Conservation (phyloP, 805 yeast genomes). For the Lipomyces mesembrius region DNA sequence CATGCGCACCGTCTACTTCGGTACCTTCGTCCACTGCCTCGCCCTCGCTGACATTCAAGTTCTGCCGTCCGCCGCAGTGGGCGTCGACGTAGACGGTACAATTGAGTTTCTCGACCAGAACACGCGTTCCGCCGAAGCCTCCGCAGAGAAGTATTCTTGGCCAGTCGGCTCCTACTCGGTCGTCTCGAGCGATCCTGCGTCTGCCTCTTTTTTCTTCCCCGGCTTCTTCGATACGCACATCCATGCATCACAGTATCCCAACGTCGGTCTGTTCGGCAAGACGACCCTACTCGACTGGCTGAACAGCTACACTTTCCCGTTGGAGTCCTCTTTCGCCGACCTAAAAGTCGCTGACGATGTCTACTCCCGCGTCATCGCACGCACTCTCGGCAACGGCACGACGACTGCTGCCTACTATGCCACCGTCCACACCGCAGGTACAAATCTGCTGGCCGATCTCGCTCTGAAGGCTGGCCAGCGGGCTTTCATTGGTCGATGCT, state of each 20-base stretch:
- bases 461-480: constrained; percentile 75
- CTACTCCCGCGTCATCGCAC: constrained; percentile 67
- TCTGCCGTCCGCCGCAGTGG: constrained; percentile 60
- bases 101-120: constrained; percentile 50
- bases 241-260: constrained; percentile 85
- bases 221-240: constrained; percentile 84
- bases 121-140: constrained; percentile 41
- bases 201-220: constrained; percentile 66
- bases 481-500: constrained; percentile 89
- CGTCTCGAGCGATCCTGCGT: constrained; percentile 9
- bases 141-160: constrained; percentile 40
- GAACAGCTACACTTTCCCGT: constrained; percentile 81
- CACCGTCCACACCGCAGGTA: constrained; percentile 77
- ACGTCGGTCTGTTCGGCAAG: constrained; percentile 81
- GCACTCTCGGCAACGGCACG: constrained; percentile 80
- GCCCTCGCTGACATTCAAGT: constrained; percentile 60
- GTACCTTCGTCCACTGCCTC: constrained; percentile 78
- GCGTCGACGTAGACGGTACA: constrained; percentile 62
- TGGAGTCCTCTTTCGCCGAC: constrained; percentile 71
- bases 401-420: constrained; percentile 93
- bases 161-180: constrained; percentile 19
- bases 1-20: constrained; percentile 44
- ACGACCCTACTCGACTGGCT: constrained; percentile 90
- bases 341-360: constrained; percentile 60
- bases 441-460: constrained; percentile 75